Evolutionary conservation across 352 stramenopile species (phyloP), one percentile per base, ranked within the genome.

Genomic region (Aphanomyces cochlioides): DNA sequence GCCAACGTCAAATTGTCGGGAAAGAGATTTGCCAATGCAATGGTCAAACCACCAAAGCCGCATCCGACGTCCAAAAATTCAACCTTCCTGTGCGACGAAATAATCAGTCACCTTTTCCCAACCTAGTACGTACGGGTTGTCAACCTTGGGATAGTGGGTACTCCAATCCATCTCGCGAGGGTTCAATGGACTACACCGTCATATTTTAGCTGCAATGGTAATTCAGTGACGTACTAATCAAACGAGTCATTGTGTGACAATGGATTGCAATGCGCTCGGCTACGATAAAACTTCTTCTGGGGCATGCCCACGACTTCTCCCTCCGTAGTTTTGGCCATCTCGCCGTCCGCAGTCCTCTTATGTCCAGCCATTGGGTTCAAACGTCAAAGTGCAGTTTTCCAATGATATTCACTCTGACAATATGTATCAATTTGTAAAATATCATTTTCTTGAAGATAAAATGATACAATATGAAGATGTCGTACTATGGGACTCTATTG

Each of bases 241-340:
- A 98, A 98, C 56, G 84, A 88, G 79, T 99, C 93, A 81, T 98
- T 99, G 79, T 98, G 92, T 21, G 90, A 98, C 39, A 99, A 80
- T 39, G 96, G 96, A 79, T 99, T 99, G 81, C 92, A 98, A 78
- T 99, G 96, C 19, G 96, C 96, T 40, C 96, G 88, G 77, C 89
- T 95, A 47, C 96, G 90, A 78, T 98, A 99, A 77, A 97, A 98
- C 77, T 98, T 98, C 80, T 99, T 99, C 82, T 98, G 87, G 56
- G 90, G 89, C 63, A 73, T 75, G 48, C 64, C 64, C 8, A 34
- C 45, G 64, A 70, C n/a, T n/a, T 70, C 64, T 37, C 28, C 17
- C 34, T 70, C 64, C 17, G 5, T 61, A 65, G 43, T 36, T 7
- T 12, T 50, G 48, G 54, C 54, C 54, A 61, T 61, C 19, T 61